Conservation (phyloP, 1,284 basidiomycete species). For the Pisolithus thermaeus region DNA sequence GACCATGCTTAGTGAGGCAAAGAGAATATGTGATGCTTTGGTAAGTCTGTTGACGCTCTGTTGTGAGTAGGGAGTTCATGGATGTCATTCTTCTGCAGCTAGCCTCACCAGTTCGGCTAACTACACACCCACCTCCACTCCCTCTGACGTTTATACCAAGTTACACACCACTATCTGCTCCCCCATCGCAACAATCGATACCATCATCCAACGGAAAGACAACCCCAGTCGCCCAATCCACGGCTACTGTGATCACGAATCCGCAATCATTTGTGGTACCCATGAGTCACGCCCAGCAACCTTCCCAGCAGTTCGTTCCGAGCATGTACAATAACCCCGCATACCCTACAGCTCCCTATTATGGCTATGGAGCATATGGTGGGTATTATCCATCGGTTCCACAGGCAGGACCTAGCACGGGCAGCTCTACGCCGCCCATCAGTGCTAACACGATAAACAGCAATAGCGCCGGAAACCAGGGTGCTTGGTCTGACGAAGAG, state of each 20-base stretch:
- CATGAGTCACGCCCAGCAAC: conserved; percentile 37
- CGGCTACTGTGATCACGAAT: conserved; percentile 51
- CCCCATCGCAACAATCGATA: conserved; percentile 18
- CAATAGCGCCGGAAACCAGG: conserved; percentile 49
- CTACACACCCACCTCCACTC: conserved; percentile 57
- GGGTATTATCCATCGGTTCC: conserved; percentile 32
- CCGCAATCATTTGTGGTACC: conserved; percentile 67
- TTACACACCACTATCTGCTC: conserved; percentile 24
- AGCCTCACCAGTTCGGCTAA: conserved; percentile 61
- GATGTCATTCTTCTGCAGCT: conserved; percentile 42
- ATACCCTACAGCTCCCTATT: conserved; percentile 58
- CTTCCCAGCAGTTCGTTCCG: conserved; percentile 34
- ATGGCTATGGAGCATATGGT: conserved; percentile 34
- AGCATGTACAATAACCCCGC: conserved; percentile 37
- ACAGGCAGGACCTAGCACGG: conserved; percentile 23
- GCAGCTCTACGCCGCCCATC: conserved; percentile 19
- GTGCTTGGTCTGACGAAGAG: conserved; percentile 73
- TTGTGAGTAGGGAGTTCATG: not conserved
- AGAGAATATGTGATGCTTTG: conserved; percentile 68
- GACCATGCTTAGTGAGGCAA: conserved; percentile 65
- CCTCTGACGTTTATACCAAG: conserved; percentile 44
- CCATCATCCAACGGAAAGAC: conserved; percentile 24
- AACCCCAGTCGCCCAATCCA: conserved; percentile 20
- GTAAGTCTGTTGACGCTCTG: conserved; percentile 36
- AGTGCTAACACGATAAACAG: conserved; percentile 26